Conservation (phyloP, 805 yeast genomes). For the Torulaspora gathmanii region DNA sequence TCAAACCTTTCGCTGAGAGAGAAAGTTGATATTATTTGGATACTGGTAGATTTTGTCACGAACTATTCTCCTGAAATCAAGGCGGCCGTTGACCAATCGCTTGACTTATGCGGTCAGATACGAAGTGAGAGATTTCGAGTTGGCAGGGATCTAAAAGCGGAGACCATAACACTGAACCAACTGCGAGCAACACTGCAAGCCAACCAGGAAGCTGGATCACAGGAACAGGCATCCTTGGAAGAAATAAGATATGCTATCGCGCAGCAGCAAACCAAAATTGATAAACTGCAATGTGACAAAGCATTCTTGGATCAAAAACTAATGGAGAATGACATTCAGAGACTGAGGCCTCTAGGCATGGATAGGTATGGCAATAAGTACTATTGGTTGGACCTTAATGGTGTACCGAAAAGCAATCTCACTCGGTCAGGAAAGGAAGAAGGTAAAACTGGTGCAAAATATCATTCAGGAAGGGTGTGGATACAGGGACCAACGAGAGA, state of each 20-base stretch:
- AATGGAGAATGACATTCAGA: constrained; percentile 67
- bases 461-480: constrained; percentile 81
- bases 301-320: constrained; percentile 55
- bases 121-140: constrained; percentile 35
- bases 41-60: constrained; percentile 55
- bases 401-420: constrained; percentile 50
- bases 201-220: constrained; percentile 12
- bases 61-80: constrained; percentile 34
- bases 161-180: constrained; percentile 7
- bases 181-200: constrained; percentile 9
- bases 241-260: constrained; percentile 18
- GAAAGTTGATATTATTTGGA: constrained; percentile 53
- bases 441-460: constrained; percentile 48
- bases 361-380: constrained; percentile 83
- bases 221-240: constrained; percentile 18
- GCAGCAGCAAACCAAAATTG: constrained; percentile 29
- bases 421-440: constrained; percentile 43
- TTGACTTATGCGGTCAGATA: constrained; percentile 33
- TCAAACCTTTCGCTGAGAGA: constrained; percentile 46
- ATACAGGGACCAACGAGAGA: constrained; percentile 80
- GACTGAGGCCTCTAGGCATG: constrained; percentile 70
- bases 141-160: constrained; percentile 29
- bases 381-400: constrained; percentile 93
- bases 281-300: constrained; percentile 46
- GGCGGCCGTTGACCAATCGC: constrained; percentile 29